These are phyloP conservation scores for Dactylellina parvicollis DNA, from an alignment of 2,329 filamentous ascomycete genomes.

Conservation along the genomic window DNA sequence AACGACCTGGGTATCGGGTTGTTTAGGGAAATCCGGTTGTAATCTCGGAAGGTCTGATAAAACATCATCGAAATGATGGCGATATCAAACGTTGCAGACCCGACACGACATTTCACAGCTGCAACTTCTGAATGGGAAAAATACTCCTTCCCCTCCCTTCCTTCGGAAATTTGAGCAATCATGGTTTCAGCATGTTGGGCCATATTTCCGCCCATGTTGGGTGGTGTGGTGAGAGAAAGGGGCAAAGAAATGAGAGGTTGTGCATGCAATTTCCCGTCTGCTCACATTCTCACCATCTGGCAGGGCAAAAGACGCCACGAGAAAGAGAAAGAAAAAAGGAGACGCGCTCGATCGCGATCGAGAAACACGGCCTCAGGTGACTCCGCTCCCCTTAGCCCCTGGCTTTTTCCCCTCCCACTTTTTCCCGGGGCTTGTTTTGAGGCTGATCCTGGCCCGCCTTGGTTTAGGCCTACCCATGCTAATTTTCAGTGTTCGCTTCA, in stretches of 20 bases:
- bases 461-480: conserved; percentile 16
- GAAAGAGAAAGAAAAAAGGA: conserved; percentile 41
- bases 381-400: conserved; percentile 16
- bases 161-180: conserved; percentile 30
- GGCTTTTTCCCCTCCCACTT: background rate
- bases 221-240: conserved; percentile 21
- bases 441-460: conserved; percentile 40
- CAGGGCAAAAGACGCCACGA: conserved; percentile 53
- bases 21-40: conserved; percentile 4
- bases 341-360: conserved; percentile 43
- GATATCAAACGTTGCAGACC: background rate
- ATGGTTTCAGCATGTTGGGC: conserved; percentile 8
- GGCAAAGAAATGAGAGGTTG: conserved; percentile 27
- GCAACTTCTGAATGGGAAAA: background rate
- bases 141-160: background rate
- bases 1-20: conserved; percentile 8
- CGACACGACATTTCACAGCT: background rate
- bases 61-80: background rate
- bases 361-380: conserved; percentile 53
- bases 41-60: conserved; percentile 4
- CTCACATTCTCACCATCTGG: conserved; percentile 40
- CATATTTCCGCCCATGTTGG: conserved; percentile 5
- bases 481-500: conserved; percentile 17
- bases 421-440: conserved; percentile 10
- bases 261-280: conserved; percentile 42